These are phyloP conservation scores for Colletotrichum siamense DNA, from an alignment of 2,329 filamentous ascomycete species.

Conservation along the genomic window DNA sequence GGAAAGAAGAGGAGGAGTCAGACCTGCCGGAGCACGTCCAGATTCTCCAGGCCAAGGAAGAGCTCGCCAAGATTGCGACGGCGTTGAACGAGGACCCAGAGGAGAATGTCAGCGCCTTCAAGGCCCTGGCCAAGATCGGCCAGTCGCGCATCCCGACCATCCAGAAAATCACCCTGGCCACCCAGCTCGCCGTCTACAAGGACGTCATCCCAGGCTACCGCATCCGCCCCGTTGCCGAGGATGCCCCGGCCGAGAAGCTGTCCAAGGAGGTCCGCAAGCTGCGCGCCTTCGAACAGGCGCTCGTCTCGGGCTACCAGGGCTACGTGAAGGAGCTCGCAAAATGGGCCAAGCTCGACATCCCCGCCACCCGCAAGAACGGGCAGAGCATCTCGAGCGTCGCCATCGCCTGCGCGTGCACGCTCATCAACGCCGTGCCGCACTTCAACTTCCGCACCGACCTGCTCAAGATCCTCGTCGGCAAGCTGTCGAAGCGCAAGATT, in stretches of 20 bases:
- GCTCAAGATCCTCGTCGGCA: conserved; percentile 84
- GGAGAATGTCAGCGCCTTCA: conserved; percentile 83
- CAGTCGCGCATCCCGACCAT: conserved; percentile 74
- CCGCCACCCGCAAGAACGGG: conserved; percentile 39
- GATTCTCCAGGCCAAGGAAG: conserved; percentile 87
- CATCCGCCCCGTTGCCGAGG: conserved; percentile 82
- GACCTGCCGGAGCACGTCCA: conserved; percentile 78
- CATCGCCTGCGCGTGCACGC: conserved; percentile 82
- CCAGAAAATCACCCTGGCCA: conserved; percentile 84
- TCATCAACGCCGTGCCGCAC: conserved; percentile 85
- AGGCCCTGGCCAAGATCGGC: conserved; percentile 76
- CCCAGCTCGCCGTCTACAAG: conserved; percentile 90
- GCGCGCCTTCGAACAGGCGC: conserved; percentile 83
- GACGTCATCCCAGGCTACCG: conserved; percentile 96
- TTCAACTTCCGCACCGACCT: conserved; percentile 96
- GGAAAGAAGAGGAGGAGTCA: conserved; percentile 53
- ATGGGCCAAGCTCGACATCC: conserved; percentile 64
- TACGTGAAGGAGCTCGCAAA: conserved; percentile 80
- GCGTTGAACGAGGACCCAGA: conserved; percentile 91
- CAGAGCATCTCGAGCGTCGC: conserved; percentile 73
- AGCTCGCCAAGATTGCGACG: conserved; percentile 82
- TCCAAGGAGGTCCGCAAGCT: conserved; percentile 90
- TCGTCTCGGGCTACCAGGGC: conserved; percentile 83
- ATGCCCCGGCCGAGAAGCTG: conserved; percentile 77
- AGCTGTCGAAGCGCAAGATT: conserved; percentile 74